These are phyloP conservation scores for Prasinococcaceae sp. DNA, from an alignment of 139 green algal genomes.

Conservation along the genomic window DNA sequence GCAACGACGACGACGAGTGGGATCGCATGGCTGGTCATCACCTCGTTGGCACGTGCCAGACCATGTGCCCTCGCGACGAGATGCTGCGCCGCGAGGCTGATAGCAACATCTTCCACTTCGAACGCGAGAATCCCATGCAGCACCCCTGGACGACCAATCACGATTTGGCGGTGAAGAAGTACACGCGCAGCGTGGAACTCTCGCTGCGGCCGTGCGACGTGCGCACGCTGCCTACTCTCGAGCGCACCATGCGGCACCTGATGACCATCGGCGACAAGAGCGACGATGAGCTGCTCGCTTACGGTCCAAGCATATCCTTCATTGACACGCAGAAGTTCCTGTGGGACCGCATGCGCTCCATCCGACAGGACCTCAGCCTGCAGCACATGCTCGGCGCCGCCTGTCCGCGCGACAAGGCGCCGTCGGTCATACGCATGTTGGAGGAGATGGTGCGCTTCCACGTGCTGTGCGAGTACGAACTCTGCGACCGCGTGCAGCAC, in stretches of 20 bases:
- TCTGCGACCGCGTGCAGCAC: conserved; percentile 25
- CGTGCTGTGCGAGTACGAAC: conserved; percentile 57
- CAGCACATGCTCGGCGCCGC: conserved; percentile 33
- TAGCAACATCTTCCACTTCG: too few species aligned
- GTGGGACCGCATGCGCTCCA: conserved; percentile 67
- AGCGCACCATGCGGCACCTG: conserved; percentile 55
- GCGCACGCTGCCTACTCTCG: conserved; percentile 45
- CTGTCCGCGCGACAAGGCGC: too few species aligned
- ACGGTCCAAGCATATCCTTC: conserved; percentile 20
- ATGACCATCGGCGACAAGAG: conserved; percentile 18
- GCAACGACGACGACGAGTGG: too few species aligned
- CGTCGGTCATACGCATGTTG: conserved; percentile 20
- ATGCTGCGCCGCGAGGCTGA: too few species aligned
- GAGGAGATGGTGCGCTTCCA: conserved; percentile 53
- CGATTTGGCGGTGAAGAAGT: conserved; percentile 51
- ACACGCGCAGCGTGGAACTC: conserved; percentile 33
- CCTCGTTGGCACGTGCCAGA: too few species aligned
- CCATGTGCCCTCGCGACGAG: too few species aligned
- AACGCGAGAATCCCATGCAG: too few species aligned
- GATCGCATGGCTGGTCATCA: too few species aligned
- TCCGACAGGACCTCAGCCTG: conserved; percentile 58
- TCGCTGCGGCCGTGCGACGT: conserved; percentile 28
- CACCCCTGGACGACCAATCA: too few species aligned
- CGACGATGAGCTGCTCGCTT: background rate
- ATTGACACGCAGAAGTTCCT: conserved; percentile 58